Conservation (phyloP, 2,329 filamentous ascomycete genomes). For the Penicillium sp. region DNA sequence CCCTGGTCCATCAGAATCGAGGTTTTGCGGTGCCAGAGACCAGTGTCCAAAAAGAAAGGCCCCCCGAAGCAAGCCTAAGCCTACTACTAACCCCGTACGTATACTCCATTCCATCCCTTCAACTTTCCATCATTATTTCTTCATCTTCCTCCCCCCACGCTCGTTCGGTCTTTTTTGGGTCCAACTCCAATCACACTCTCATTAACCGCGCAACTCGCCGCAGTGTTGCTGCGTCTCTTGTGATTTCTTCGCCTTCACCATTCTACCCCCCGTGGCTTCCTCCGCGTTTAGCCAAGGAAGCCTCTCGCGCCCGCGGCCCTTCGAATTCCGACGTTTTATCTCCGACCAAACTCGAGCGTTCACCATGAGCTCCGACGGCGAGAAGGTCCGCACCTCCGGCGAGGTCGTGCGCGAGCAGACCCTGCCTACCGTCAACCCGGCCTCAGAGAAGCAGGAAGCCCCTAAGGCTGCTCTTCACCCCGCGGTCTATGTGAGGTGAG, state of each 20-base stretch:
- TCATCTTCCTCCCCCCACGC: conserved; percentile 19
- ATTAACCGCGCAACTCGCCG: conserved; percentile 20
- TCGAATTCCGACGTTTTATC: conserved; percentile 49
- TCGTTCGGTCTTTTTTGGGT: conserved; percentile 18
- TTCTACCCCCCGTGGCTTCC: conserved; percentile 42
- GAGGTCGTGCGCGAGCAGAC: conserved; percentile 57
- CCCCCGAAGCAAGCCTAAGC: not conserved
- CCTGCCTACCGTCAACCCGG: conserved; percentile 77
- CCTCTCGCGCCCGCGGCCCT: conserved; percentile 46
- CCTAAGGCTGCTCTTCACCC: conserved; percentile 68
- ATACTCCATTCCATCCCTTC: conserved; percentile 23
- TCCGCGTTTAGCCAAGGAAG: conserved; percentile 44
- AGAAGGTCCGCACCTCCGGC: conserved; percentile 81
- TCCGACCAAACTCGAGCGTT: conserved; percentile 39
- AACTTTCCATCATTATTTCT: conserved; percentile 26
- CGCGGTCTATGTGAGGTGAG: conserved; percentile 74
- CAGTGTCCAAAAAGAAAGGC: no score
- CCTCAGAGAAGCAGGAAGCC: conserved; percentile 66
- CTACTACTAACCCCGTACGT: conserved; percentile 13
- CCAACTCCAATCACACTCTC: conserved; percentile 31
- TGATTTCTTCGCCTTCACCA: conserved; percentile 19
- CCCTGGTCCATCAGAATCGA: no score
- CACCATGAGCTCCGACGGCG: conserved; percentile 63
- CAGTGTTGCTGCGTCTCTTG: conserved; percentile 23
- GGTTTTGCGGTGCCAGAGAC: no score